Evolutionary conservation across 345 rosid species (phyloP).

Genomic region (Rhizophora mangle): DNA sequence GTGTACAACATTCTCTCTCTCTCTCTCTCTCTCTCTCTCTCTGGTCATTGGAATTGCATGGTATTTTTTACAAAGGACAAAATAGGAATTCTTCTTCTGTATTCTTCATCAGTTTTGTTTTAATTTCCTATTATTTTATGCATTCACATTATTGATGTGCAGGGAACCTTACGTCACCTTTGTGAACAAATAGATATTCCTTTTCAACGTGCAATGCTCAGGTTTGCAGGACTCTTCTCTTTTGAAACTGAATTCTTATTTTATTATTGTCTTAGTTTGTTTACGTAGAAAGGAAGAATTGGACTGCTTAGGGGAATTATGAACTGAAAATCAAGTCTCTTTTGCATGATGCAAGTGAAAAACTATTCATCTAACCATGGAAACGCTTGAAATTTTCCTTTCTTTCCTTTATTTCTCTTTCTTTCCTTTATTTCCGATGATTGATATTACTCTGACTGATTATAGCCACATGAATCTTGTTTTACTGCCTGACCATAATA

Average conservation of each 20-base stretch:
- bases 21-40: no score
- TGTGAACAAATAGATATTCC: constrained; percentile 76
- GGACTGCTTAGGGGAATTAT: neutral
- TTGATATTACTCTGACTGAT: neutral
- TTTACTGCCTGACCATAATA: neutral
- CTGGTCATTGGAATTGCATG: neutral
- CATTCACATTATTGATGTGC: constrained; percentile 17
- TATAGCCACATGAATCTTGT: neutral
- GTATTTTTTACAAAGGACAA: neutral
- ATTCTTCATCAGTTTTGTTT: neutral
- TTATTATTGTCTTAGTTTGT: neutral
- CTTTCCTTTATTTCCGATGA: no score
- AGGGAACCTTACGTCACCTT: constrained; percentile 71
- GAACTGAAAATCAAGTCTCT: neutral
- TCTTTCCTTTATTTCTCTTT: no score
- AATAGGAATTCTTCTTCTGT: no score
- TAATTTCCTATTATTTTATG: neutral
- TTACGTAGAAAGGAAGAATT: neutral
- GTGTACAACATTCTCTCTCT: no score
- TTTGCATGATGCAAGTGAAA: neutral
- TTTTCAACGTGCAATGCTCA: constrained; percentile 70
- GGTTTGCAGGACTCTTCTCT: constrained; percentile 32
- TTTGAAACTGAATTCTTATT: neutral
- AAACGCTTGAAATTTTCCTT: neutral
- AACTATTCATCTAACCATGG: neutral